Base-by-base conservation (phyloP, 106 monocot species). In the Chionographis japonica region DNA sequence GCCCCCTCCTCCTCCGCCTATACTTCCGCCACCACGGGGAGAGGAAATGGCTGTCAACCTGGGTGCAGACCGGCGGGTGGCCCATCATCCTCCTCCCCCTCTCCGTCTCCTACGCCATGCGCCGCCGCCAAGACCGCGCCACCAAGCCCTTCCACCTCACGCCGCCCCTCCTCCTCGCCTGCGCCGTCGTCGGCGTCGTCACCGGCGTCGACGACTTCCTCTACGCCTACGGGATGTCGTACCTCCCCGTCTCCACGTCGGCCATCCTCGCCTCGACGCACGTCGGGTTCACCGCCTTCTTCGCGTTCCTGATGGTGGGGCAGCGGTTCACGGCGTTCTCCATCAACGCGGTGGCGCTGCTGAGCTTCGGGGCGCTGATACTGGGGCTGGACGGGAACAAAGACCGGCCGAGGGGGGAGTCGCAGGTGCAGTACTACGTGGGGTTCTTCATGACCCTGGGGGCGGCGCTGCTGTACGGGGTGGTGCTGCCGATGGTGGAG, bases 201-300 rank as follows among this genome's bases (percentile, higher is more conserved):
- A 69, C 60, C 14, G 83, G 78, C 49, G 19, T 70, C 41, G 78
- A 83, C 19, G 73, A 73, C 52, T 73, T 72, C 70, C 53, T 78
- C 38, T 78, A 83, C 49, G 68, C 78, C n/a, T 78, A 58, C 40
- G 78, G 76, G 38, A 19, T 74, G 27, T 65, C 77, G 12, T 68
- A 62, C 70, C 59, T 74, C 37, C 77, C 78, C 15, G 74, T 78
- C n/a, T 83, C 74, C 11, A 78, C 78, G 12, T 78, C 73, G 5
- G 65, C 81, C 40, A 49, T 86, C 56, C 62, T 81, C 13, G 58
- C 79, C 43, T 79, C 86, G 4, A 73, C 73, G 8, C 79, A 82
- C 37, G 79, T 82, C 50, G 86, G 51, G 4, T 82, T 82, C 68
- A 82, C 79, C 0, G 82, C 82, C n/a, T 5, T 79, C 38, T 82